A percentile compares a stretch with the other conserved stretches of the same genome.
Conservation (phyloP, 179 eudicot genomes). For the Monotropa hypopitys region DNA sequence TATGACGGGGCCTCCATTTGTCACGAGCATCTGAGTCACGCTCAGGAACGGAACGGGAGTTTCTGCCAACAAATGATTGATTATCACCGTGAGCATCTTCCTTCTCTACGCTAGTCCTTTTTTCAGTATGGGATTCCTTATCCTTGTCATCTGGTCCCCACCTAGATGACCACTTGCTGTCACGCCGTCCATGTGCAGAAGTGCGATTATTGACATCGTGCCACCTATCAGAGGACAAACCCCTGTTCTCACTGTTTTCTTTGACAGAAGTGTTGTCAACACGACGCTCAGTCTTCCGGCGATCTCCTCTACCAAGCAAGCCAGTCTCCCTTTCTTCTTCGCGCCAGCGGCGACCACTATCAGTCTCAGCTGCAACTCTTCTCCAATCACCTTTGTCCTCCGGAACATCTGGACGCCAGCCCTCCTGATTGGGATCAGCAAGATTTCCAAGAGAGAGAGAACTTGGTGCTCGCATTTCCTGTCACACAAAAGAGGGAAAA, state of each 20-base stretch:
- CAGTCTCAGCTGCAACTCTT: constrained; percentile 48
- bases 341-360: constrained; percentile 81
- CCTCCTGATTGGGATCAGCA: constrained; percentile 58
- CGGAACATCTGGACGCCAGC: constrained; percentile 27
- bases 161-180: constrained; percentile 90
- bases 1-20: constrained; percentile 98
- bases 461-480: constrained; percentile 69
- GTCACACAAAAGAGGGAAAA: background rate
- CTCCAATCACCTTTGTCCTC: constrained; percentile 81
- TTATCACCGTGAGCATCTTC: constrained; percentile 55
- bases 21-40: constrained; percentile 76
- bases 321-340: constrained; percentile 98
- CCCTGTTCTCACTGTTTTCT: constrained; percentile 50
- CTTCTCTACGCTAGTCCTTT: constrained; percentile 55
- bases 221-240: constrained; percentile 66
- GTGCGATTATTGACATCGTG: constrained; percentile 44
- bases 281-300: constrained; percentile 56
- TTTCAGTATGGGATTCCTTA: constrained; percentile 61
- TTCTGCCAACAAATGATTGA: constrained; percentile 34
- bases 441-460: constrained; percentile 61
- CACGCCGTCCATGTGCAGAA: constrained; percentile 63
- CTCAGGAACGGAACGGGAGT: constrained; percentile 30
- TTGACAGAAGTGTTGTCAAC: constrained; percentile 43
- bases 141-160: constrained; percentile 98
- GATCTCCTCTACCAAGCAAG: constrained; percentile 77